Evolutionary conservation across 2,329 filamentous ascomycete genomes (phyloP).

Genomic region (Scleromitrula shiraiana): DNA sequence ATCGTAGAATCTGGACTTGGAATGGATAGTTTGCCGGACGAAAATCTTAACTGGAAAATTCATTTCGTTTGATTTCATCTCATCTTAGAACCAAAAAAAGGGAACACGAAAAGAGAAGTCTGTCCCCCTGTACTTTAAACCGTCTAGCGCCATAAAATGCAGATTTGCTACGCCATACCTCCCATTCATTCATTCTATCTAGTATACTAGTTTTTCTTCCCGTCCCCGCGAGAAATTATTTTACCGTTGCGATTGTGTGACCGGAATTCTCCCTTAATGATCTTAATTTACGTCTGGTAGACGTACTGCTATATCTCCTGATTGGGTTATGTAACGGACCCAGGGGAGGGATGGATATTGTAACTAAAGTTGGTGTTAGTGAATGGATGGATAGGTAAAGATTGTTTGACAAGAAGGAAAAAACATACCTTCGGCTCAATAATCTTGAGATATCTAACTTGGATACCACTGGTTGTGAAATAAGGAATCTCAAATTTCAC

Average conservation of each 20-base stretch:
- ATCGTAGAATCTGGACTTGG: no score
- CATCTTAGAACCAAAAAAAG: no score
- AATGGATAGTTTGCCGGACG: no score
- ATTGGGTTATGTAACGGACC: constrained; percentile 98
- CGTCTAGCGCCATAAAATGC: constrained; percentile 6
- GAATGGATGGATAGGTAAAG: not conserved
- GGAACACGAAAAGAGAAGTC: no score
- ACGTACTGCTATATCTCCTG: constrained; percentile 89
- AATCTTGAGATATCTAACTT: constrained; percentile 97
- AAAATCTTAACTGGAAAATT: no score
- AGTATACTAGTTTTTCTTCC: no score
- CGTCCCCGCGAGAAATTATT: not conserved
- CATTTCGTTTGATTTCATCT: no score
- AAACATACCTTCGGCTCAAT: constrained; percentile 89
- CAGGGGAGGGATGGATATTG: constrained; percentile 98
- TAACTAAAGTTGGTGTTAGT: constrained; percentile 46
- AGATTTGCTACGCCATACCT: not conserved
- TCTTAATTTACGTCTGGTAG: constrained; percentile 58
- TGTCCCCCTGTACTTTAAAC: not conserved
- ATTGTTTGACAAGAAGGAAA: not conserved
- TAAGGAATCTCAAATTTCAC: constrained; percentile 99
- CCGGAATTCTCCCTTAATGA: no score
- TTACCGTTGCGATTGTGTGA: not conserved
- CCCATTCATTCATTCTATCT: constrained; percentile 9
- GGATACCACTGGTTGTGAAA: constrained; percentile 98